Evolutionary conservation across 2,329 filamentous ascomycete genomes (phyloP).

Genomic region (Fonsecaea erecta): DNA sequence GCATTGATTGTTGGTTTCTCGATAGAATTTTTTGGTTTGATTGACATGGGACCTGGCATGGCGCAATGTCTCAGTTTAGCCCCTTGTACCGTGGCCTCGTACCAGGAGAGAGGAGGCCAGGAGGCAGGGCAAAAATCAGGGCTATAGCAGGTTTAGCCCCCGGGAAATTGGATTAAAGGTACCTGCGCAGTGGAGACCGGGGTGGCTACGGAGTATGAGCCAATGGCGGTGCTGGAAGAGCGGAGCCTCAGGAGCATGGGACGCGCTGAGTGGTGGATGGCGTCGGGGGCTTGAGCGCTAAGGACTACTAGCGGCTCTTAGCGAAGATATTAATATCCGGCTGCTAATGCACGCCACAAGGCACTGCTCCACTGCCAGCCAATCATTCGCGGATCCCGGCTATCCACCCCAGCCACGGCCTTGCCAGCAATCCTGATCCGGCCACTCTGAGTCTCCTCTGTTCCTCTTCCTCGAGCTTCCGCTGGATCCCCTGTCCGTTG

Average conservation of each 20-base stretch:
- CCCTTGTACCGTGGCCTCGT: constrained; percentile 3
- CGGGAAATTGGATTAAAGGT: constrained; percentile 16
- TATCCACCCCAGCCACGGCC: constrained; percentile 27
- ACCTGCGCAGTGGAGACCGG: constrained; percentile 12
- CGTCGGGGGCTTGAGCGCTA: not conserved
- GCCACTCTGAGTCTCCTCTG: too few species aligned
- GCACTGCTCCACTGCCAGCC: constrained; percentile 19
- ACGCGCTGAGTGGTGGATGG: not conserved
- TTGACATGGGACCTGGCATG: constrained; percentile 15
- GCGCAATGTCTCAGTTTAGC: constrained; percentile 34
- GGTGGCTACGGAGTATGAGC: constrained; percentile 15
- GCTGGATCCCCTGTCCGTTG: not conserved
- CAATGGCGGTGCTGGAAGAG: not conserved
- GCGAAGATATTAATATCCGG: constrained; percentile 33
- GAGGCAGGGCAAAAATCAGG: constrained; percentile 13
- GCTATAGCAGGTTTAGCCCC: constrained; percentile 20
- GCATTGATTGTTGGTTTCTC: not conserved
- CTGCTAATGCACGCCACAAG: constrained; percentile 29
- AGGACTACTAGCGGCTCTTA: constrained; percentile 3
- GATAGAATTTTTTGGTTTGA: constrained; percentile 11
- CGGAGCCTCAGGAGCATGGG: not conserved
- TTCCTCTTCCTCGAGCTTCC: constrained; percentile 1
- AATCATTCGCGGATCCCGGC: not conserved
- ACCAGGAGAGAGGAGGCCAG: not conserved
- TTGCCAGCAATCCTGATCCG: constrained; percentile 18